A percentile compares a stretch with the other conserved stretches of the same genome.
These are phyloP conservation scores for Candida tallmaniae DNA, from an alignment of 805 yeast genomes.

Conservation along the genomic window DNA sequence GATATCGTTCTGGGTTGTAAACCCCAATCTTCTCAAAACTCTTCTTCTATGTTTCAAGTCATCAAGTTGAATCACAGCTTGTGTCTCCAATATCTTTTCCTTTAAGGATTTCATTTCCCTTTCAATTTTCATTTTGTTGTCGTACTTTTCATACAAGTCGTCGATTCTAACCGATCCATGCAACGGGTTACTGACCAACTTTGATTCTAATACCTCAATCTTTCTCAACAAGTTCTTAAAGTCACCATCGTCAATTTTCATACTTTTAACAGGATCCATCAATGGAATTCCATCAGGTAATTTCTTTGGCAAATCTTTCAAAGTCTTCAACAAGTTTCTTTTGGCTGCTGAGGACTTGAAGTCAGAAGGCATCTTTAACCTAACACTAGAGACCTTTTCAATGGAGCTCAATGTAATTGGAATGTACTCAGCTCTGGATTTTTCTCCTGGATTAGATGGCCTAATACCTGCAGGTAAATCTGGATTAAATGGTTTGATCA, in stretches of 20 bases:
- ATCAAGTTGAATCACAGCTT: slow-evolving; percentile 89
- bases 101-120: slow-evolving; percentile 55
- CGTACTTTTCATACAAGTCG: slow-evolving; percentile 61
- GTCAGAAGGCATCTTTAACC: slow-evolving; percentile 78
- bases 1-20: slow-evolving; percentile 80
- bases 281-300: slow-evolving; percentile 90
- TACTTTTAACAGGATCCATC: slow-evolving; percentile 84
- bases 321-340: slow-evolving; percentile 62
- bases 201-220: slow-evolving; percentile 76
- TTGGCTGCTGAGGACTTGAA: slow-evolving; percentile 52
- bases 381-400: slow-evolving; percentile 67
- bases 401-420: slow-evolving; percentile 84
- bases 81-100: slow-evolving; percentile 72
- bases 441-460: slow-evolving; percentile 73
- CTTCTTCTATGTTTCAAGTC: slow-evolving; percentile 90
- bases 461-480: slow-evolving; percentile 83
- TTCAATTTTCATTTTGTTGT: slow-evolving; percentile 58
- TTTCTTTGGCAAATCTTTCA: slow-evolving; percentile 75
- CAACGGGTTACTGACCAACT: slow-evolving; percentile 65
- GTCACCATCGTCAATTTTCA: slow-evolving; percentile 85
- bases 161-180: slow-evolving; percentile 55
- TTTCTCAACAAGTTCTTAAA: slow-evolving; percentile 70
- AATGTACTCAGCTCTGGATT: slow-evolving; percentile 67
- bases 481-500: slow-evolving; percentile 75
- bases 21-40: slow-evolving; percentile 87